Base-by-base conservation (phyloP, 495 filamentous ascomycete species). In the Penicillium alfredii region DNA sequence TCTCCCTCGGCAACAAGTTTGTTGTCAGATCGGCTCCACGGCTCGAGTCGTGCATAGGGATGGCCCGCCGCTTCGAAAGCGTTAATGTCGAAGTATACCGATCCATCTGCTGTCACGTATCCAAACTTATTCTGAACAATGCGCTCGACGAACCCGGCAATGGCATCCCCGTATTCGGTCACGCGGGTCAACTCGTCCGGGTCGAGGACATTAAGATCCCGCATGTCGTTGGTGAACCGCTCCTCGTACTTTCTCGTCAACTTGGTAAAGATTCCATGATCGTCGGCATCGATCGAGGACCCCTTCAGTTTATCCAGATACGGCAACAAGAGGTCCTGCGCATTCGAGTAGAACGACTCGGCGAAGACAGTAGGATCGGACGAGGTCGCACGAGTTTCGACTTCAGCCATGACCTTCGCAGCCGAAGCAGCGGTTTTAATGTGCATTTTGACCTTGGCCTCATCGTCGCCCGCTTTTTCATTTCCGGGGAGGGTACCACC, bases 391-490 rank as follows among this genome's bases (percentile, higher is more conserved):
- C 54, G 66, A 41, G 27, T 62, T 47, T 33, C 61, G 34, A 43
- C 66, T 56, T 58, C 56, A 23, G 42, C 54, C 19, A 88, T 69
- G 6, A 75, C 77, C 28, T 62, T 51, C 8, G 77, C 71, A 2
- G 84, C 80, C 1, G 77, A 68, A 12, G 72, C 66, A 35, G 81
- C 78, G 2, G 86, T 94, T 53, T 76, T 83, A 37, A 95, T 76
- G 48, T 95, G 88, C 88, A 95, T 94, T 55, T 93, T 94, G 33
- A 86, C 62, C 69, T 96, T 97, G 3, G 80, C 77, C 45, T 93
- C 83, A 38, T 82, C 78, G 43, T 93, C 86, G 1, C 80, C 79
- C 1, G 73, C 59, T 34, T 86, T 64, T 19, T 77, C 72, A 10
- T 80, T 81, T 9, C 74, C 75, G 6, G 73, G 66, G 12, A 89